A percentile compares a stretch with the other conserved stretches of the same genome.
Evolutionary conservation across 2,329 filamentous ascomycete genomes (phyloP).

Genomic region (Paraconiothyrium sp.): DNA sequence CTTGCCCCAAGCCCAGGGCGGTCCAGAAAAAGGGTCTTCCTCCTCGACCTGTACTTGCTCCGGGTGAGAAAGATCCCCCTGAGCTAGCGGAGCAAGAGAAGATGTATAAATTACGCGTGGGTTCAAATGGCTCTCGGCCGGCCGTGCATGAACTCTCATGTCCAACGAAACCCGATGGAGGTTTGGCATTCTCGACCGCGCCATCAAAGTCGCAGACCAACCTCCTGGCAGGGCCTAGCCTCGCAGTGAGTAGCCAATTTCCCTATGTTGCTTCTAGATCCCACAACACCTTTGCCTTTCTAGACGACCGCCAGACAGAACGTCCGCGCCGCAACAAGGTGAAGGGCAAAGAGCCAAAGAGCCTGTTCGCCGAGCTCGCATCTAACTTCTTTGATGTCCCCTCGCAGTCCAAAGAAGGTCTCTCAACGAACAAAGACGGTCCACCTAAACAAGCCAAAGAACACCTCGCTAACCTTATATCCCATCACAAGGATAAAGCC

Average conservation of each 20-base stretch:
- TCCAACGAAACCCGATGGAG: not conserved
- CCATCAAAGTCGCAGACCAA: not conserved
- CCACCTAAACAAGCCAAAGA: not conserved
- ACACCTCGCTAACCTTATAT: not conserved
- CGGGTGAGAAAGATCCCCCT: conserved; percentile 2
- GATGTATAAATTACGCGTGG: not conserved
- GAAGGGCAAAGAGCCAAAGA: not conserved
- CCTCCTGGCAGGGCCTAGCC: not conserved
- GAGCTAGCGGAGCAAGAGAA: not conserved
- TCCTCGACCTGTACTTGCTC: conserved; percentile 12
- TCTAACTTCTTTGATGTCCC: conserved; percentile 1
- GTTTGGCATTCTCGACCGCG: not conserved
- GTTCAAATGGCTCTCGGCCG: not conserved
- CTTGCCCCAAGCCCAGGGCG: conserved; percentile 11
- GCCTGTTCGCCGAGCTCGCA: not conserved
- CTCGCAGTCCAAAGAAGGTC: not conserved
- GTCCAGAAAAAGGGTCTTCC: conserved; percentile 8
- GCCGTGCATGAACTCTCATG: no score
- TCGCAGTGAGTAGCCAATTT: conserved; percentile 7
- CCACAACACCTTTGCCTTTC: not conserved
- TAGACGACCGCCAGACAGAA: conserved; percentile 16
- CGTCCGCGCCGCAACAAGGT: not conserved
- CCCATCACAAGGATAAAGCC: not conserved
- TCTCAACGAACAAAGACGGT: no score
- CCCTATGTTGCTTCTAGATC: not conserved